Base-by-base conservation (phyloP, 306 rosid species). In the Myrica gale region DNA sequence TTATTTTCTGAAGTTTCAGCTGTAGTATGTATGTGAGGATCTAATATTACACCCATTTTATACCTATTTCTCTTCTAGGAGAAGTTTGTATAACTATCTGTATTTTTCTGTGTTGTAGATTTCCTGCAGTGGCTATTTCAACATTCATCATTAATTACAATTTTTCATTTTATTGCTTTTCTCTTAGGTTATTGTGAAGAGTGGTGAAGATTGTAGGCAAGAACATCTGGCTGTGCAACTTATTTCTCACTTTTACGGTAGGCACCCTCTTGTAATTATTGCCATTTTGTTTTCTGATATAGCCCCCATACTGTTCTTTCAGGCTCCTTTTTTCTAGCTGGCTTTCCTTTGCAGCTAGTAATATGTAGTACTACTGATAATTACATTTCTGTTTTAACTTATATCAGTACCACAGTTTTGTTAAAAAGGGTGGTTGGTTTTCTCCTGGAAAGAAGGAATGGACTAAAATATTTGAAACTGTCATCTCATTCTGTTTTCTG, bases 181-280 rank as follows among this genome's bases (percentile, higher is more conserved):
- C 13, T 51, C 75, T 62, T 73, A 96, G 99, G 88, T 90, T 73
- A 96, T 96, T 80, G 99, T 96, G 65, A 96, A 96, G 90, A 96
- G 99, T 81, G 99, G 99, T 77, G 98, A 92, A 82, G 99, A 96
- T 88, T 96, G 99, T 86, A 88, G 99, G 88, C 99, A 96, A 85
- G 99, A 96, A 84, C 99, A 96, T 85, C 87, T 96, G 75, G 99
- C 99, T 12, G 99, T 96, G 86, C 99, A 96, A 81, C 99, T 96
- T 79, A 96, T 96, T 79, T 88, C 96, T 77, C 99, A 96, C 87
- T 96, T 96, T 81, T 90, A 92, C 82, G 99, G 99, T 96, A 79
- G 74, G 85, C 55, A 44, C 5, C 71, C 78, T 80, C 47, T 77
- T 65, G 37, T 41, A 52, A 10, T 26, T 55, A 42, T 20, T 57